phyloP scores from a whole-genome alignment of 1,139 yeast species.

The Geotrichum bryndzae region DNA sequence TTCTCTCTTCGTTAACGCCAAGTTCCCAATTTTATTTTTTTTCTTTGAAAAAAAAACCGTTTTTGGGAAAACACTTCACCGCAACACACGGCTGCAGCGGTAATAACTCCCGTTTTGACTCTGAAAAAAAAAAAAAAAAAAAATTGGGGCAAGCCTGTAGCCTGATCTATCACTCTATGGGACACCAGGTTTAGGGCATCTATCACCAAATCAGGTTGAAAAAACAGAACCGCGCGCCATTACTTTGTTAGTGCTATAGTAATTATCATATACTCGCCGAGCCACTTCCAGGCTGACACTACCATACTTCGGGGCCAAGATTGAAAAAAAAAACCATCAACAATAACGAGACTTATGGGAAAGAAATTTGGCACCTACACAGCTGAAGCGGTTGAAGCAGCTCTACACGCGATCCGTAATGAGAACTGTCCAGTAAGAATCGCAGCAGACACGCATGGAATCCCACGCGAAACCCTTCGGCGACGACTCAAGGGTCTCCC shows the following conservation, averaged over 20 bases:
- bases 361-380: neutral
- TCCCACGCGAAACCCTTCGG: neutral
- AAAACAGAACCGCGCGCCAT: neutral
- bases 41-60: too few relatives aligned
- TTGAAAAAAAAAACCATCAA: neutral
- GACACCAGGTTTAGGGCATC: neutral
- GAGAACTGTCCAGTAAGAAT: neutral
- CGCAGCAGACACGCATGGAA: neutral
- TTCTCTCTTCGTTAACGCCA: too few relatives aligned
- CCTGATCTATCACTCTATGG: neutral
- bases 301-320: neutral
- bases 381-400: neutral
- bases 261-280: too few relatives aligned
- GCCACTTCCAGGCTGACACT: too few relatives aligned
- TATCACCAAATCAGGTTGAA: neutral
- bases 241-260: too few relatives aligned
- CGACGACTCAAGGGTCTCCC: neutral
- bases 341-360: neutral
- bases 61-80: neutral
- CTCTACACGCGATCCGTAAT: neutral
- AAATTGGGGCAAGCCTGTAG: too few relatives aligned
- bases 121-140: too few relatives aligned
- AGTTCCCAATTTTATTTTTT: too few relatives aligned
- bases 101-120: too few relatives aligned
- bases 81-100: neutral